Evolutionary conservation across 805 yeast genomes (phyloP).

Genomic region (Candida manassasensis): DNA sequence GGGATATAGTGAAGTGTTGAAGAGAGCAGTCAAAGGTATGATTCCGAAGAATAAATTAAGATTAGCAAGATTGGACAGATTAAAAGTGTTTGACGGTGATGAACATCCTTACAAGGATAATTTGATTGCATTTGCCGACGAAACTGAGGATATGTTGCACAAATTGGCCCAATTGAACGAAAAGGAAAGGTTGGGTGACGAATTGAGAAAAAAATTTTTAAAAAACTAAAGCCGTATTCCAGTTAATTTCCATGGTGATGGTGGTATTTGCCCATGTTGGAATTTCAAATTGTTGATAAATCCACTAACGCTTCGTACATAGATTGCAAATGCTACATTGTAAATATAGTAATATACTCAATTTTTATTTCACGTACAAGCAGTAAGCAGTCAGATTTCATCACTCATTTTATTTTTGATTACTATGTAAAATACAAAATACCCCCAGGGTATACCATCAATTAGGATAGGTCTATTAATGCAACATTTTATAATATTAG

Average conservation of each 20-base stretch:
- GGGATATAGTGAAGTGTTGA: conserved; percentile 84
- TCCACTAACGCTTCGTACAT: neutral
- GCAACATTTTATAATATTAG: neutral
- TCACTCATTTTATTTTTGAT: too few species aligned
- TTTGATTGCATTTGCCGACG: conserved; percentile 80
- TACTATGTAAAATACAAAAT: conserved; percentile 4
- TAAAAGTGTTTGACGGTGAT: conserved; percentile 83
- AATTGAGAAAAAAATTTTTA: conserved; percentile 33
- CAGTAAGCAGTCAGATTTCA: too few species aligned
- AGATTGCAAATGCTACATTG: neutral
- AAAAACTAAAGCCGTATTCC: conserved; percentile 13
- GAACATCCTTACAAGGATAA: conserved; percentile 84
- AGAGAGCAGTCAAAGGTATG: conserved; percentile 92
- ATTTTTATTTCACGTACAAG: too few species aligned
- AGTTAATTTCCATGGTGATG: neutral
- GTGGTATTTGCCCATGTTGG: too few species aligned
- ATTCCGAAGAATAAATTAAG: conserved; percentile 87
- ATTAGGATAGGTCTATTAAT: neutral
- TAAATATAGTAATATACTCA: too few species aligned
- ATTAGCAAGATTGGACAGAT: conserved; percentile 71
- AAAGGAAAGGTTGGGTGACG: conserved; percentile 26
- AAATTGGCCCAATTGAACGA: conserved; percentile 37
- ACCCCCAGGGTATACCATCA: conserved; percentile 21
- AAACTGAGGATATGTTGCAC: conserved; percentile 48
- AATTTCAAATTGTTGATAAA: neutral